These are phyloP conservation scores for Colletotrichum sp. DNA, from an alignment of 2,329 filamentous ascomycete species.

Conservation along the genomic window DNA sequence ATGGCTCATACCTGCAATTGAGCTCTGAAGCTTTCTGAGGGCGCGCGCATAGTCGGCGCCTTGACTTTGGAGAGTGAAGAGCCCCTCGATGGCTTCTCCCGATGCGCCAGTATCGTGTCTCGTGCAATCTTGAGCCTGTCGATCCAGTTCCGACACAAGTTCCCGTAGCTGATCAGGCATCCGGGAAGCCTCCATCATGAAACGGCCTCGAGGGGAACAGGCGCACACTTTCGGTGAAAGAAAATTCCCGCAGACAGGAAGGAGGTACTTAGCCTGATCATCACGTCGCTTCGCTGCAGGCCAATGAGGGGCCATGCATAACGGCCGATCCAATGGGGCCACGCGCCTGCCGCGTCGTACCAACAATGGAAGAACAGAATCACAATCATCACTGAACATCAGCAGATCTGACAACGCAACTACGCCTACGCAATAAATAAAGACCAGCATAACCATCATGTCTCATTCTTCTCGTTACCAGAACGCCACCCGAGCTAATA, in stretches of 20 bases:
- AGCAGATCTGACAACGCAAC: neutral
- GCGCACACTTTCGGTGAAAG: too few relatives aligned
- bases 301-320: too few relatives aligned
- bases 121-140: neutral
- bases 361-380: too few relatives aligned
- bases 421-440: accelerated
- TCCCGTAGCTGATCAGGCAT: neutral
- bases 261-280: too few relatives aligned
- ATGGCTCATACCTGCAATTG: too few relatives aligned
- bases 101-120: neutral
- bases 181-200: neutral
- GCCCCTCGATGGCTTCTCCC: neutral
- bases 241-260: too few relatives aligned
- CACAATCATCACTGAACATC: neutral
- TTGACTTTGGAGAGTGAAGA: neutral
- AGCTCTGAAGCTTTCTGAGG: neutral
- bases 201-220: too few relatives aligned
- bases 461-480: neutral
- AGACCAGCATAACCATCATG: neutral
- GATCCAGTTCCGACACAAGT: neutral
- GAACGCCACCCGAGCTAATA: neutral
- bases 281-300: too few relatives aligned
- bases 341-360: too few relatives aligned
- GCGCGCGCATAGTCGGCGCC: neutral
- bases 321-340: too few relatives aligned